Evolutionary conservation across 202 grass and related monocot species (phyloP).

Genomic region (Schoenoplectus triqueter): DNA sequence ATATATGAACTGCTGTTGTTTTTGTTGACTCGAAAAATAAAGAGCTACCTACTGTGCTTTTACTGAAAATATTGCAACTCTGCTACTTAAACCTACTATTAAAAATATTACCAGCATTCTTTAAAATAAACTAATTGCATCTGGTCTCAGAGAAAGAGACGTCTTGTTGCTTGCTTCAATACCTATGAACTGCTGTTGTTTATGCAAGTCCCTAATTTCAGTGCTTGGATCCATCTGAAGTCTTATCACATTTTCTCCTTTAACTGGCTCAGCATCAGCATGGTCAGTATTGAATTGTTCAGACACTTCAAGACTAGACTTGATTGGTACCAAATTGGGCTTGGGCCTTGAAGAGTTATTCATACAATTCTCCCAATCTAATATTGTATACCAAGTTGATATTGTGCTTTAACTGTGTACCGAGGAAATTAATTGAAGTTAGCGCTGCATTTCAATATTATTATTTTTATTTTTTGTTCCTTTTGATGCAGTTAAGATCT

Average conservation of each 20-base stretch:
- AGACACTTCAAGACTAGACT: not conserved
- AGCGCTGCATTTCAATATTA: not conserved
- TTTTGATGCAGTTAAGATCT: conserved; percentile 78
- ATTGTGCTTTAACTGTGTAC: not conserved
- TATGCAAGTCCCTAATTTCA: too few species aligned
- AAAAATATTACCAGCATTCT: not conserved
- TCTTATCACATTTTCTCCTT: not conserved
- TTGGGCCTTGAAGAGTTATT: not conserved
- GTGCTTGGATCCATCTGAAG: too few species aligned
- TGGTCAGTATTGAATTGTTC: not conserved
- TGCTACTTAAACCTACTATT: too few species aligned
- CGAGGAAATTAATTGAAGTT: conserved; percentile 1
- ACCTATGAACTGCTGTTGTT: not conserved
- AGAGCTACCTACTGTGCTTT: not conserved
- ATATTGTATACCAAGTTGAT: not conserved
- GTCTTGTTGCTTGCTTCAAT: not conserved
- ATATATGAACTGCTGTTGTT: not conserved
- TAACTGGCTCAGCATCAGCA: not conserved
- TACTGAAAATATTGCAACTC: not conserved
- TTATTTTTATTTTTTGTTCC: conserved; percentile 1
- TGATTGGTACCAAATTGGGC: not conserved
- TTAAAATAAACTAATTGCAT: not conserved
- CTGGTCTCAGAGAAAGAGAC: not conserved
- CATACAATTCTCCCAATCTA: too few species aligned
- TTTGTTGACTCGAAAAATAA: not conserved